These are phyloP conservation scores for Parasarocladium wereldwijsianum DNA, from an alignment of 2,329 filamentous ascomycete genomes.

Conservation along the genomic window DNA sequence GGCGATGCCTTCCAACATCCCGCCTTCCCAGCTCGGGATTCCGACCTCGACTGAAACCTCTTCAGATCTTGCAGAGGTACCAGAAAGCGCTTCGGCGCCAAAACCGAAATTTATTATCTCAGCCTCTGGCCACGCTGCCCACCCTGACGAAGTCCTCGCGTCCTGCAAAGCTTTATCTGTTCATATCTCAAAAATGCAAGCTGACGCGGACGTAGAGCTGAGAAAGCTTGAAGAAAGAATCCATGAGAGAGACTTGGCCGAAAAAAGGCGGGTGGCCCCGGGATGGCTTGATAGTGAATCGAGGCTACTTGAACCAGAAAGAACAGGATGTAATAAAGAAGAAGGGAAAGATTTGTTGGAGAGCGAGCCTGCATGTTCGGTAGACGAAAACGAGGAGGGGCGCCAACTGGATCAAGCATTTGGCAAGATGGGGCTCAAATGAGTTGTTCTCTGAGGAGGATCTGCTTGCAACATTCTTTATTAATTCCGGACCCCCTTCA, in stretches of 20 bases:
- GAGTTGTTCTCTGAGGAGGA: no score
- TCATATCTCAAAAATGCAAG: slow-evolving; percentile 56
- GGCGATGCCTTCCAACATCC: slow-evolving; percentile 72
- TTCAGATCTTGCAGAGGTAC: no score
- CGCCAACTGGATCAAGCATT: slow-evolving; percentile 44
- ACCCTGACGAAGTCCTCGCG: slow-evolving; percentile 72
- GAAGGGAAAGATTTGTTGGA: no score
- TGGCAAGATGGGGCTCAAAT: slow-evolving; percentile 28
- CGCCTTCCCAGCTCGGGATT: slow-evolving; percentile 26
- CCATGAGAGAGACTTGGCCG: slow-evolving; percentile 51
- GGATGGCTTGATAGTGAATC: slow-evolving; percentile 69
- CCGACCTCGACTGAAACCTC: slow-evolving; percentile 21
- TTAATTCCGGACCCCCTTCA: no score
- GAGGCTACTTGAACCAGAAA: slow-evolving; percentile 54
- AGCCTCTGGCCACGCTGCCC: slow-evolving; percentile 63
- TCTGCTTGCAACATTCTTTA: no score
- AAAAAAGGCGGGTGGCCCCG: slow-evolving; percentile 66
- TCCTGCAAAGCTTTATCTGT: slow-evolving; percentile 67
- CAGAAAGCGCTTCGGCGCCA: slow-evolving; percentile 17
- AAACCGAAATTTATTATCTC: slow-evolving; percentile 65
- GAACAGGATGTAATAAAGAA: slow-evolving; percentile 17
- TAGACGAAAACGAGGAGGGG: slow-evolving; percentile 26
- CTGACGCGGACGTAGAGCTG: slow-evolving; percentile 53
- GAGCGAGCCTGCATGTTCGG: no score
- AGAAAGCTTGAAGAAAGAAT: slow-evolving; percentile 55